These are phyloP conservation scores for Beauveria medogensis DNA, from an alignment of 2,329 filamentous ascomycete genomes.

Conservation along the genomic window DNA sequence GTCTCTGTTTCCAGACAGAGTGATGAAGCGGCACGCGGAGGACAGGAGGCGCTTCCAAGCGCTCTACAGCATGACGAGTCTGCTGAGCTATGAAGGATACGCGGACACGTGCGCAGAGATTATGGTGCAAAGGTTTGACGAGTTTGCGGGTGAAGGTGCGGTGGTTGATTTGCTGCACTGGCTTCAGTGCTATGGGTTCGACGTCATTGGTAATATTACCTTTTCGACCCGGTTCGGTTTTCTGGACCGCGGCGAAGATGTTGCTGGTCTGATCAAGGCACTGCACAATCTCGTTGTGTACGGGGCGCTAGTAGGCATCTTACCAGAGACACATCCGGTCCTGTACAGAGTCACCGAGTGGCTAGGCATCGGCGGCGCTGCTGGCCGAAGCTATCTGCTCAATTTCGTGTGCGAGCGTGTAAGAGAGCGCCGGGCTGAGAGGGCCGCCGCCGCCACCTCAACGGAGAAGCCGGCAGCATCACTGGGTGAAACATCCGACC, in stretches of 20 bases:
- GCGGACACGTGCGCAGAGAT: slow-evolving; percentile 39
- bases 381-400: slow-evolving; percentile 20
- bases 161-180: slow-evolving; percentile 29
- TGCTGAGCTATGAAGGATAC: slow-evolving; percentile 40
- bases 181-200: slow-evolving; percentile 41
- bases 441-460: slow-evolving; percentile 3
- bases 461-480: slow-evolving; percentile 1
- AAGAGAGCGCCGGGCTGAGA: slow-evolving; percentile 13
- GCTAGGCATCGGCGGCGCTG: slow-evolving; percentile 15
- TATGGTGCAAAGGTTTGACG: slow-evolving; percentile 28
- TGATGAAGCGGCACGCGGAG: slow-evolving; percentile 29
- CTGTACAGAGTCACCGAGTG: slow-evolving; percentile 16
- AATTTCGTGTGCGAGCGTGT: slow-evolving; percentile 24
- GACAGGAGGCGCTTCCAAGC: slow-evolving; percentile 32
- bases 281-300: slow-evolving; percentile 19
- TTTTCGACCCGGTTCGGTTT: slow-evolving; percentile 33
- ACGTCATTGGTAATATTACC: slow-evolving; percentile 45
- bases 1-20: slow-evolving; percentile 25
- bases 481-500: slow-evolving; percentile 8
- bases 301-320: slow-evolving; percentile 18
- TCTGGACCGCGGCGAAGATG: slow-evolving; percentile 37
- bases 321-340: slow-evolving; percentile 13
- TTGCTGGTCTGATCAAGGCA: slow-evolving; percentile 30
- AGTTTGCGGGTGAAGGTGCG: slow-evolving; percentile 23
- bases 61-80: slow-evolving; percentile 38